phyloP scores from a whole-genome alignment of 495 filamentous ascomycete species.

The Usnea hakonensis region DNA sequence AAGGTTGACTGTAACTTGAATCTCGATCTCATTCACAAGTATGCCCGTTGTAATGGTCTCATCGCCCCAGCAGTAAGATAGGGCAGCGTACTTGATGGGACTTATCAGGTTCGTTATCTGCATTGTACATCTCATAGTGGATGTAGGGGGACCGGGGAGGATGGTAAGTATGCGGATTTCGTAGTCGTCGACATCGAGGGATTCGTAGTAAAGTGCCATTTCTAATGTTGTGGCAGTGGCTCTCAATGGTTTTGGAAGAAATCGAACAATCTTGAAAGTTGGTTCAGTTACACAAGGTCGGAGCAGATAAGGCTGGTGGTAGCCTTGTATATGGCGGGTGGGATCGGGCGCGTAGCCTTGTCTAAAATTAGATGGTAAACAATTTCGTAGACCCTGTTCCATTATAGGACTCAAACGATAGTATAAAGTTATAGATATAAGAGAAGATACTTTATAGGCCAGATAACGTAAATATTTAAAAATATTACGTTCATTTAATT shows the following conservation, averaged over 20 bases:
- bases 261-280: too few species aligned
- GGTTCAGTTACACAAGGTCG: background rate
- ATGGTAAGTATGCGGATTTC: slow-evolving; percentile 10
- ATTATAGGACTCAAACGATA: too few species aligned
- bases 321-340: too few species aligned
- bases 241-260: background rate
- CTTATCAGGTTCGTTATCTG: slow-evolving; percentile 1
- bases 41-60: slow-evolving; percentile 1
- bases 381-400: too few species aligned
- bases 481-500: too few species aligned
- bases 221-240: background rate
- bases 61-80: slow-evolving; percentile 20
- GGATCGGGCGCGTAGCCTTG: background rate
- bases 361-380: background rate
- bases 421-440: too few species aligned
- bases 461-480: too few species aligned
- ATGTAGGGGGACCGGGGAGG: slow-evolving; percentile 3
- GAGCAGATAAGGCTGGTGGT: background rate
- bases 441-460: too few species aligned
- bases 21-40: slow-evolving; percentile 4
- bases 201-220: slow-evolving; percentile 4
- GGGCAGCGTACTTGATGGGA: slow-evolving; percentile 12
- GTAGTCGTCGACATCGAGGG: slow-evolving; percentile 6
- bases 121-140: slow-evolving; percentile 12
- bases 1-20: slow-evolving; percentile 7